Percentiles rank a stretch among this genome's conserved stretches.
Conservation (phyloP, 139 green algal genomes). For the Dunaliella primolecta region DNA sequence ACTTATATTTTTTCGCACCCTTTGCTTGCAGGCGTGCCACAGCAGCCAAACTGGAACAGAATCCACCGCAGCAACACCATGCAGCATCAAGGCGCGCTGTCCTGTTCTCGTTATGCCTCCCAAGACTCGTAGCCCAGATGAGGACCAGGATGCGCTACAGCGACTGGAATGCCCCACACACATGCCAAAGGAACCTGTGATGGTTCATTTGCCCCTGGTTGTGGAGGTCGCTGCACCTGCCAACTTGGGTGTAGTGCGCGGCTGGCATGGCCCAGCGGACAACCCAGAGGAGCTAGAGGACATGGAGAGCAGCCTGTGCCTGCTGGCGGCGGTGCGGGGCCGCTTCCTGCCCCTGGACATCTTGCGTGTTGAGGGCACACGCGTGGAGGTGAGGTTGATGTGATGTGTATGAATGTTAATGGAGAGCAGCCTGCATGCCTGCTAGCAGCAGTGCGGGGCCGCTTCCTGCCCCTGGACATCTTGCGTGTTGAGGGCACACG, state of each 20-base stretch:
- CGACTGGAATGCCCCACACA: no score
- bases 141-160: no score
- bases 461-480: not conserved
- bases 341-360: not conserved
- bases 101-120: not conserved
- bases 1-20: no score
- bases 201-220: not conserved
- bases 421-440: not conserved
- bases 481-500: not conserved
- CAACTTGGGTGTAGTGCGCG: conserved; percentile 11
- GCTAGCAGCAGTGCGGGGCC: not conserved
- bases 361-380: not conserved
- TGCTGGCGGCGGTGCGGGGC: not conserved
- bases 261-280: not conserved
- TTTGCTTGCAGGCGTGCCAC: no score
- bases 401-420: not conserved
- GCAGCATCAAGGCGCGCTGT: not conserved
- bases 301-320: conserved; percentile 1
- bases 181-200: not conserved
- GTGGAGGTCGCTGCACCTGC: not conserved
- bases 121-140: not conserved
- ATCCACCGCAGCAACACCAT: no score
- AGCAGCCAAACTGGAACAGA: no score
- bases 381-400: no score
- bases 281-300: not conserved